Evolutionary conservation across 805 yeast species (phyloP), one percentile per base, ranked within the genome.

Genomic region (Suhomyces prunicola): DNA sequence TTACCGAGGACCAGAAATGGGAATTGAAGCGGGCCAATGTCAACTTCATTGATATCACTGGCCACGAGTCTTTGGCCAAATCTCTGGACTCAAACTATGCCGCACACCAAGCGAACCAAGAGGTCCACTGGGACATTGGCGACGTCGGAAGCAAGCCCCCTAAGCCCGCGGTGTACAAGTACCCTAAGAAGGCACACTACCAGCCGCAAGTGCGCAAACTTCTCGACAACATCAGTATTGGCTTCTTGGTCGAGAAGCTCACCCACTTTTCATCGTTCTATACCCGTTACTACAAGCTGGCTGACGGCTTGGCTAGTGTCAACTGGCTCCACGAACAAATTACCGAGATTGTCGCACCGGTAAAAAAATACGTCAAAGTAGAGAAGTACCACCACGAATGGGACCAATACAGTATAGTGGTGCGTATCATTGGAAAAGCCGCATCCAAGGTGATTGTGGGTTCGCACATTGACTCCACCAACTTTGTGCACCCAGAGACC

Each of bases 401-500:
- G 96, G 76, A 73, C 55, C 97, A 92, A 69, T 85, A 80, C 62
- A 86, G 94, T 3, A 74, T 90, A 2, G 79, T 91, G 50, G 89
- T 88, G 10, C 73, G 78, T 13, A 76, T 92, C 44, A 76, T 77
- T 6, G 90, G 91, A n/a, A 55, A 56, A 13, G 52, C 68, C 45
- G 57, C 70, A 22, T 78, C 78, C 15, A 75, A 77, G 60, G 85
- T 92, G 1, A 83, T 92, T n/a, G 80, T 92, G 41, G 97, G 97
- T 1, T 87, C 96, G 26, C 97, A 93, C 71, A 88, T 86, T 64
- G 98, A 92, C 66, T 86, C 96, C 2, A 79, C 86, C 58, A 90
- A 89, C 64, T 73, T 88, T 51, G 58, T 88, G 36, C 76, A 87
- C 52, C 97, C 97, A 8, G 76, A 77, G 39, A 57, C 83, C 19